Percentiles rank a stretch among this genome's conserved stretches.
Conservation (phyloP, 148 eudicot species). For the Amaranthus palmeri region DNA sequence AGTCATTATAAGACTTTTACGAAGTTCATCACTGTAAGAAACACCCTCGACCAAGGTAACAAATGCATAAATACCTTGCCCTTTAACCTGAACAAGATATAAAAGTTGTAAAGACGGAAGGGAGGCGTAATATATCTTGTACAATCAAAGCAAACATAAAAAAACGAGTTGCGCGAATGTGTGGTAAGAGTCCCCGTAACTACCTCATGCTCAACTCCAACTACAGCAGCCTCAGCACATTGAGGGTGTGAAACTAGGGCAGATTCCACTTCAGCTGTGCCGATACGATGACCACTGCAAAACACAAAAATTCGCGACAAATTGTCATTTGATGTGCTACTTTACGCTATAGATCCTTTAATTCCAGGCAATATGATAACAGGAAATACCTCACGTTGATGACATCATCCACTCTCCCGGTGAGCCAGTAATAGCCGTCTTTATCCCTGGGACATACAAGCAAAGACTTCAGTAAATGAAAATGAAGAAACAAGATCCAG, state of each 20-base stretch:
- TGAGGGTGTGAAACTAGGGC: conserved; percentile 95
- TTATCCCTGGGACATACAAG: conserved; percentile 63
- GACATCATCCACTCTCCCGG: conserved; percentile 99
- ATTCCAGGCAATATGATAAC: neutral
- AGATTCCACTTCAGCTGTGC: conserved; percentile 99
- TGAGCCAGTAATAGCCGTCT: conserved; percentile 98
- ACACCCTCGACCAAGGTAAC: conserved; percentile 91
- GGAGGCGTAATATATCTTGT: neutral
- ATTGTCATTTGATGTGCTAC: neutral
- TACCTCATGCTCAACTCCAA: conserved; percentile 99
- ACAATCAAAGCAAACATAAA: neutral
- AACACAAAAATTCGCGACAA: neutral
- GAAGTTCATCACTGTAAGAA: conserved; percentile 87
- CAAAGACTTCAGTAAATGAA: neutral
- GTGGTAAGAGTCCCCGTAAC: neutral
- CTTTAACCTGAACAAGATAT: conserved; percentile 61
- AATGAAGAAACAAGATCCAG: no score
- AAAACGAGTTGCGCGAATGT: neutral
- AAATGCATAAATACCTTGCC: conserved; percentile 97
- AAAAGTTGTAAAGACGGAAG: neutral
- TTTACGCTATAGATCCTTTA: neutral
- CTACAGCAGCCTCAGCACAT: conserved; percentile 99
- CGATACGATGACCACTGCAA: conserved; percentile 94
- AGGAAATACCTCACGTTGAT: conserved; percentile 82
- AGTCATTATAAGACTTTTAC: conserved; percentile 61